These are phyloP conservation scores for Alternaria viburni DNA, from an alignment of 2,329 filamentous ascomycete genomes.

Conservation along the genomic window DNA sequence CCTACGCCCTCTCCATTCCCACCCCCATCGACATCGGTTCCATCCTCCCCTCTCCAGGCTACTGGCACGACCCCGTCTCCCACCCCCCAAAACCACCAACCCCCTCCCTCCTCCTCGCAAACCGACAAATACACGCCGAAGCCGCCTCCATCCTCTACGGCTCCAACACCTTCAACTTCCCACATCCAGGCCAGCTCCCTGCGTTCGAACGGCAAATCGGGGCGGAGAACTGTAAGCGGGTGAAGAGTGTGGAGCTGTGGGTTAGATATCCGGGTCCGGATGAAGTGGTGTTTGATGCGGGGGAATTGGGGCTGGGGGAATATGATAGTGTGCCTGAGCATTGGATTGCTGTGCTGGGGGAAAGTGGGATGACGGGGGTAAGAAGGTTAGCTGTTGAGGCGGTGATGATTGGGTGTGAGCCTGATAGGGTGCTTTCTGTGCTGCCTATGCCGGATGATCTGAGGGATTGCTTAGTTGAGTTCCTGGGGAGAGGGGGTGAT, in stretches of 20 bases:
- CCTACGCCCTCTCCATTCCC: fast-evolving
- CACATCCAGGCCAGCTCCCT: not conserved
- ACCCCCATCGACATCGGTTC: not conserved
- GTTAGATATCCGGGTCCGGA: not conserved
- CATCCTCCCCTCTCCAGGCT: not conserved
- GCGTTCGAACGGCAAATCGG: not conserved
- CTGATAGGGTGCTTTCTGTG: not conserved
- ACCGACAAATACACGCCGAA: not conserved
- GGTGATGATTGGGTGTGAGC: not conserved
- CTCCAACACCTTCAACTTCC: not conserved
- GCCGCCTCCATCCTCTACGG: not conserved
- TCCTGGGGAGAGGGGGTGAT: not conserved
- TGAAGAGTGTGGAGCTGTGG: not conserved
- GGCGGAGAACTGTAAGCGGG: not conserved
- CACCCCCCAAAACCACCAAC: not conserved
- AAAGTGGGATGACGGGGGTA: not conserved
- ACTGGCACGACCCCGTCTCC: not conserved
- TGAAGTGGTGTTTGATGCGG: not conserved
- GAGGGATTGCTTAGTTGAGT: not conserved
- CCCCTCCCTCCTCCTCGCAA: not conserved
- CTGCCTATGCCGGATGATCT: not conserved
- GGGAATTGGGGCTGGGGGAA: not conserved
- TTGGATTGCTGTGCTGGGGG: not conserved
- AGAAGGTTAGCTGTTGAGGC: not conserved
- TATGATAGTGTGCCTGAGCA: not conserved